Evolutionary conservation across 306 rosid species (phyloP).

Genomic region (Cyamopsis tetragonoloba): DNA sequence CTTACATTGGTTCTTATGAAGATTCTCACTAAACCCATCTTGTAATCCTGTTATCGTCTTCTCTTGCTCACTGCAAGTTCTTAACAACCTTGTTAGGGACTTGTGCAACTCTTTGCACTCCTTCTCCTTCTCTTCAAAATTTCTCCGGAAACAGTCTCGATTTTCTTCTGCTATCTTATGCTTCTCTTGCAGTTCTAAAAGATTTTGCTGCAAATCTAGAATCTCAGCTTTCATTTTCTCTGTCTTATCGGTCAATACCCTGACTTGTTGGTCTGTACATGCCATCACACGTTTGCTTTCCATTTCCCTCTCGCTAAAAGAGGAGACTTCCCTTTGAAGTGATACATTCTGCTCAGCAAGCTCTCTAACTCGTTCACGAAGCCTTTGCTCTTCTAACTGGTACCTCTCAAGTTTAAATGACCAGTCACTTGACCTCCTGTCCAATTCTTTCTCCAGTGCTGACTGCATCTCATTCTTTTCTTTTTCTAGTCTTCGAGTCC

Average conservation of each 20-base stretch:
- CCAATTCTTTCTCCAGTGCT: conserved; percentile 84
- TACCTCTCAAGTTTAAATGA: conserved; percentile 84
- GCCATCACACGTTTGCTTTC: conserved; percentile 51
- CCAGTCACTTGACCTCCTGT: conserved; percentile 97
- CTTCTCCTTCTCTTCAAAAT: conserved; percentile 70
- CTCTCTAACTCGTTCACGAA: conserved; percentile 94
- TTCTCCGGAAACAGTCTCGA: conserved; percentile 48
- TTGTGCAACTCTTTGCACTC: conserved; percentile 82
- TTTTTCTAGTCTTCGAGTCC: conserved; percentile 61
- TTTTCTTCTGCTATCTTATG: conserved; percentile 54
- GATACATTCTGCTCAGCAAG: conserved; percentile 97
- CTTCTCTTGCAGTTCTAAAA: conserved; percentile 60
- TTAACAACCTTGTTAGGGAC: conserved; percentile 63
- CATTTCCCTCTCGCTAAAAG: conserved; percentile 61
- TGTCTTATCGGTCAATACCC: conserved; percentile 48
- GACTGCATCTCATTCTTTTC: conserved; percentile 88
- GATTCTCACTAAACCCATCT: conserved; percentile 50
- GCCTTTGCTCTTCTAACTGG: conserved; percentile 85
- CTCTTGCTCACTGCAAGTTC: conserved; percentile 91
- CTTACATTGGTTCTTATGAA: conserved; percentile 38
- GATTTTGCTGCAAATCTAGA: conserved; percentile 48
- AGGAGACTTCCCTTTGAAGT: conserved; percentile 83
- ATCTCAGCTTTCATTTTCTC: conserved; percentile 57
- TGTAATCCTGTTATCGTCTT: conserved; percentile 72
- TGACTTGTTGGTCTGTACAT: conserved; percentile 54